Percentiles rank a stretch among this genome's conserved stretches.
Evolutionary conservation across 805 yeast genomes (phyloP).

Genomic region (Myxozyma vanderwaltii): DNA sequence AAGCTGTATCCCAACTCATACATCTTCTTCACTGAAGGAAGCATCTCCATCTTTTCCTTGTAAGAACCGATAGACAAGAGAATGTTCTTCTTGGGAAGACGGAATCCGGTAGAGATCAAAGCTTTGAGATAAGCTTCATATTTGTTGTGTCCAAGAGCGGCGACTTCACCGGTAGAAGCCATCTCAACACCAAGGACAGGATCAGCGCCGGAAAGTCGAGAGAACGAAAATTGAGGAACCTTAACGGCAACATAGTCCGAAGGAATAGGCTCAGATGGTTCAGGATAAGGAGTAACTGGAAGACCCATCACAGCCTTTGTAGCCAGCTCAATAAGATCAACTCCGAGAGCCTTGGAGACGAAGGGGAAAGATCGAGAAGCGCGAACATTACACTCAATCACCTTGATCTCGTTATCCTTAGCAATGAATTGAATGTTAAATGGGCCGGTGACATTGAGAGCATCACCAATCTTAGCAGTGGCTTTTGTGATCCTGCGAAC

Average conservation of each 20-base stretch:
- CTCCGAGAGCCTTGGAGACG: conserved; percentile 95
- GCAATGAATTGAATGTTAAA: conserved; percentile 97
- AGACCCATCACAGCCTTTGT: conserved; percentile 91
- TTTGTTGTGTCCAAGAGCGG: conserved; percentile 92
- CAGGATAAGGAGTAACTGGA: conserved; percentile 88
- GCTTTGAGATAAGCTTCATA: conserved; percentile 97
- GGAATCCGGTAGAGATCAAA: conserved; percentile 91
- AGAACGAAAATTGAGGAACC: conserved; percentile 97
- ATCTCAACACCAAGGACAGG: conserved; percentile 97
- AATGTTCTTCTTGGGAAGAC: conserved; percentile 91
- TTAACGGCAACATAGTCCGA: conserved; percentile 88
- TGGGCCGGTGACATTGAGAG: conserved; percentile 95
- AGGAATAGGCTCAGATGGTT: conserved; percentile 67
- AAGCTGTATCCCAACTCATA: conserved; percentile 82
- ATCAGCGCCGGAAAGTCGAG: conserved; percentile 96
- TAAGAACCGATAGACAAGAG: conserved; percentile 92
- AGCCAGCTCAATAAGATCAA: conserved; percentile 95
- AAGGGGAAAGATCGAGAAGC: conserved; percentile 99
- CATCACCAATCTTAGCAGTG: conserved; percentile 93
- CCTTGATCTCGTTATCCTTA: conserved; percentile 92
- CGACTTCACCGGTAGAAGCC: conserved; percentile 99
- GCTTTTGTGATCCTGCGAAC: conserved; percentile 87
- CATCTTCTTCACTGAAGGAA: conserved; percentile 82
- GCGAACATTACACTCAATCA: conserved; percentile 96
- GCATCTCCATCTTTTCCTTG: conserved; percentile 91